Percentiles rank a stretch among this genome's conserved stretches.
Conservation (phyloP, 305 asterid genomes). For the Lippia alba region DNA sequence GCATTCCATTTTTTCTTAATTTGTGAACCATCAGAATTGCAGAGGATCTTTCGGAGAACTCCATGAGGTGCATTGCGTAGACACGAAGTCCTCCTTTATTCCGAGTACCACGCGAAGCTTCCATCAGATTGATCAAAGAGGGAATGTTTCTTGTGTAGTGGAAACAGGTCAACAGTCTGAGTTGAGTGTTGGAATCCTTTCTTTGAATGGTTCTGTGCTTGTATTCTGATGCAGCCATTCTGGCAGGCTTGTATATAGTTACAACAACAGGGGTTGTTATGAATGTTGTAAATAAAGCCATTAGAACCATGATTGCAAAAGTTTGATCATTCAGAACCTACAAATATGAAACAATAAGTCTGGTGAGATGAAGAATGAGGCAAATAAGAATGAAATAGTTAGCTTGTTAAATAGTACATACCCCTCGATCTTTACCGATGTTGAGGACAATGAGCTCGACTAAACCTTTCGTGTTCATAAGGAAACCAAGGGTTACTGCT, state of each 20-base stretch:
- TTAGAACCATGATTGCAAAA: background rate
- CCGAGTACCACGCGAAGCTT: background rate
- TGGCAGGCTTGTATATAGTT: background rate
- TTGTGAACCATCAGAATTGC: background rate
- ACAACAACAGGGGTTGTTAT: background rate
- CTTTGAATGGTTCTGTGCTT: background rate
- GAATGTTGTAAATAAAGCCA: background rate
- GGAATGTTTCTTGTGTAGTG: background rate
- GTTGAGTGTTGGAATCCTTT: background rate
- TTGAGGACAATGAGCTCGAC: background rate
- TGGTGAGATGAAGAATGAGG: background rate
- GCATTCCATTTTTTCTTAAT: background rate
- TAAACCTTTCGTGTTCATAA: background rate
- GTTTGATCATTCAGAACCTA: background rate
- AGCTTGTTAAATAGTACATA: background rate
- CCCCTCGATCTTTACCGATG: background rate
- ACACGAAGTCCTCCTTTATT: background rate
- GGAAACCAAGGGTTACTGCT: background rate
- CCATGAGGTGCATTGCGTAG: background rate
- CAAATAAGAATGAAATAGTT: no score
- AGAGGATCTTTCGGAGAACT: background rate
- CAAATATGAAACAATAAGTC: background rate
- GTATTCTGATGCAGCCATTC: background rate
- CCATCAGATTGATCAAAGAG: background rate
- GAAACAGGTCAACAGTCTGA: background rate